These are phyloP conservation scores for Nannochloris sp. DNA, from an alignment of 139 green algal species.

Conservation along the genomic window DNA sequence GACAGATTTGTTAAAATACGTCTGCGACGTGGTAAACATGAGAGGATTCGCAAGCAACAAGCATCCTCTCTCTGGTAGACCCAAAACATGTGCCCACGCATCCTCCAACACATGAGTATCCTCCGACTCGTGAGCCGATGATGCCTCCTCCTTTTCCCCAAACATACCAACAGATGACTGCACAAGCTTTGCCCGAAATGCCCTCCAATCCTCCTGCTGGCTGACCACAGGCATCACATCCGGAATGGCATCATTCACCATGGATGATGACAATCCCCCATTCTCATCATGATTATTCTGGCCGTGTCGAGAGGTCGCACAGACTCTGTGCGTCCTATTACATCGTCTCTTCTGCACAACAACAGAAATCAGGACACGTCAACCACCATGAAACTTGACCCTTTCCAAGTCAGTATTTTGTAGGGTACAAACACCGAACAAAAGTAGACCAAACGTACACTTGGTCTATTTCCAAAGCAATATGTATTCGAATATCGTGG, in stretches of 20 bases:
- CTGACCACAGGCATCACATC: slow-evolving; percentile 23
- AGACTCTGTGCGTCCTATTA: no score
- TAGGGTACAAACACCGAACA: no score
- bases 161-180: not conserved
- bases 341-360: no score
- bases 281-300: no score
- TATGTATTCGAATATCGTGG: no score
- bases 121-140: not conserved
- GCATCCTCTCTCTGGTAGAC: slow-evolving; percentile 59
- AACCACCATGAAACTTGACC: no score
- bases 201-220: slow-evolving; percentile 30
- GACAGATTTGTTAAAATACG: slow-evolving; percentile 65
- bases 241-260: slow-evolving; percentile 7
- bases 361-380: no score
- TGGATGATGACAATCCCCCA: not conserved
- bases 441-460: no score
- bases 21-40: slow-evolving; percentile 50
- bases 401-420: no score
- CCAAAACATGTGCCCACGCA: slow-evolving; percentile 67
- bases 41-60: slow-evolving; percentile 70
- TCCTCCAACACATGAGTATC: not conserved
- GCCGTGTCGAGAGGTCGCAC: no score
- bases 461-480: no score
- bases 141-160: not conserved
- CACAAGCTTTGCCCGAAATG: slow-evolving; percentile 35